A percentile compares a stretch with the other conserved stretches of the same genome.
Conservation (phyloP, 2,329 filamentous ascomycete species). For the Botrytis paeoniae region DNA sequence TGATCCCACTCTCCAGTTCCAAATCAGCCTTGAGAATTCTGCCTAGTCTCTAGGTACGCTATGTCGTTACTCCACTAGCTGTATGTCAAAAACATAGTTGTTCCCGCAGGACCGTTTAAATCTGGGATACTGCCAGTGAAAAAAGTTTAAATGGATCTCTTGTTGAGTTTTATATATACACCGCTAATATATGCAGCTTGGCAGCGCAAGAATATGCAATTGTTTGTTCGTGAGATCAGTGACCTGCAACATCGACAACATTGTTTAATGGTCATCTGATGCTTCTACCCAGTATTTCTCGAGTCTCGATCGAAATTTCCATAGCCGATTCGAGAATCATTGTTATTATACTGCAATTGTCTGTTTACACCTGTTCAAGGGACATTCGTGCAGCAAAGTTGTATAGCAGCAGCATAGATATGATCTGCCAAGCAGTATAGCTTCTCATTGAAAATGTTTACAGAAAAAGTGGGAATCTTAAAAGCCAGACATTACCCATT, state of each 20-base stretch:
- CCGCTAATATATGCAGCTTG: background rate
- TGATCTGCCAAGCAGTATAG: background rate
- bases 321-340: background rate
- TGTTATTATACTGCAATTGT: no score
- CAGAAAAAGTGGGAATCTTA: background rate
- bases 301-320: no score
- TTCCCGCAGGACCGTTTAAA: background rate
- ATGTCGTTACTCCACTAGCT: background rate
- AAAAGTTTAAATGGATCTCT: background rate
- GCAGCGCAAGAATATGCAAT: background rate
- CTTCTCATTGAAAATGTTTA: background rate
- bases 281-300: background rate
- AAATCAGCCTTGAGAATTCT: no score
- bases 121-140: background rate
- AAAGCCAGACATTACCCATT: background rate
- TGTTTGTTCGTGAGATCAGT: background rate
- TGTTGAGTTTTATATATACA: background rate
- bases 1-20: constrained; percentile 1
- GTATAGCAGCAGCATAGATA: background rate
- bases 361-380: background rate
- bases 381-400: background rate
- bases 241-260: background rate
- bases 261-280: background rate
- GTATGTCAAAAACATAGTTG: background rate
- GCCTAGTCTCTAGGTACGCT: background rate